Base-by-base conservation (phyloP, 495 filamentous ascomycete species). In the Stereocaulon alpinum region DNA sequence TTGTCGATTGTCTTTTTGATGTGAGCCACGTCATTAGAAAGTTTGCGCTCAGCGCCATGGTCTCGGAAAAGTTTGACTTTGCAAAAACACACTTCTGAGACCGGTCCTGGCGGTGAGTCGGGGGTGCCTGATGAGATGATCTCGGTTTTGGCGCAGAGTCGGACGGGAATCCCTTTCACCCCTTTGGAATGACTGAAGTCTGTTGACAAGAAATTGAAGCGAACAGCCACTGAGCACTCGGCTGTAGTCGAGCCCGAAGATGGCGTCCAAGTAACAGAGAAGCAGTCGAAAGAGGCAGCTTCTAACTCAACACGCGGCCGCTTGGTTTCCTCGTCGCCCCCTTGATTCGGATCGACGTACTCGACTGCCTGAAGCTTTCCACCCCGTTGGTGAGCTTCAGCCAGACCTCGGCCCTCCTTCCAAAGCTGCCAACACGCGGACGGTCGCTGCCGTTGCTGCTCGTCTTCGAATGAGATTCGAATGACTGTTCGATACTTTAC, bases 121-220 rank as follows among this genome's bases (percentile, higher is more conserved):
- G 74, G 59, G 1, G 72, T 72, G 11, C 58, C 62, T 0, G 67
- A 67, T 0, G 70, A 69, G 0, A 87, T 62, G 17, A 81, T 68
- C 51, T 91, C 85, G 0, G 92, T 96, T 70, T 96, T 96, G 5
- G 91, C 82, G 68, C 92, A 97, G 5, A 98, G 77, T 44, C 93
- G 74, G 14, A 98, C 91, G 0, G 92, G 89, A 57, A 95, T 94
- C 18, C 93, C 93, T 69, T 96, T 97, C 32, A 98, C 92, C 32
- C 93, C 93, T 64, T 98, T 97, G 7, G 93, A 96, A 66, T 95
- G 91, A 68, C 91, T 97, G 68, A 97, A 98, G 67, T 98, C 93
- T 14, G 92, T 98, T 0, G 93, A 98, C 0, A 97, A 79, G 67
- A 98, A 98, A 70, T 98, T 96, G 78, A 96, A 98, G 48, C 91